Evolutionary conservation across 371 early-diverging fungal species (phyloP), one percentile per base, ranked within the genome.

Genomic region (Mortierella sp.): DNA sequence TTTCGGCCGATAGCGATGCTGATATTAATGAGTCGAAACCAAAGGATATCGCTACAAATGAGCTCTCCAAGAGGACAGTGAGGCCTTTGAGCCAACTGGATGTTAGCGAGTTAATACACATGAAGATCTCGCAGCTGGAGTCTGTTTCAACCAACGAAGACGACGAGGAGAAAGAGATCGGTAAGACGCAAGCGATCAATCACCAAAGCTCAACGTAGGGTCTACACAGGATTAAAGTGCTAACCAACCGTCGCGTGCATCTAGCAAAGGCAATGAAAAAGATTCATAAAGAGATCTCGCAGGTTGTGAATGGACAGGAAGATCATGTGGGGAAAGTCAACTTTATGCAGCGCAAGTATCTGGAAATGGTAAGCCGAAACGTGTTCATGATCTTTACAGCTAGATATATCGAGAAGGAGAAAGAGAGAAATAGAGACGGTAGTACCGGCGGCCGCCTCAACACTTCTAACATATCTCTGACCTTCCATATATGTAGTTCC

Each of bases 181-280:
- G 78, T 77, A 69, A 39, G 55, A 14, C 14, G 9, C 18, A 32
- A 59, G 26, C 30, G 26, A 32, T 32, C 10, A 28, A 59, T 18
- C 59, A 18, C 30, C 30, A 59, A 59, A 59, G 30, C 9, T 40
- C 43, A 11, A 9, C 1, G 9, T 40, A 40, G 5, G 12, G 14
- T 11, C 43, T 9, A 40, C 43, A 40, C 12, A 5, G 9, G 14
- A 40, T 40, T 40, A 40, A 9, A 11, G 5, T 9, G 43, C 43
- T 40, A 40, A 40, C 14, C 43, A 40, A 9, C 5, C 43, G 18
- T 66, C 20, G 43, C 12, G 9, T 45, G 5, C 22, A 24, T 30
- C 55, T 69, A 86, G 86, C 84, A n/a, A 81, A 78, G 57, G 84
- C 78, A n/a, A 77, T 85, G 71, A 86, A 77, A 59, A 84, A 81